Evolutionary conservation across 1,284 basidiomycete genomes (phyloP).

Genomic region (Stygiomarasmius scandens): DNA sequence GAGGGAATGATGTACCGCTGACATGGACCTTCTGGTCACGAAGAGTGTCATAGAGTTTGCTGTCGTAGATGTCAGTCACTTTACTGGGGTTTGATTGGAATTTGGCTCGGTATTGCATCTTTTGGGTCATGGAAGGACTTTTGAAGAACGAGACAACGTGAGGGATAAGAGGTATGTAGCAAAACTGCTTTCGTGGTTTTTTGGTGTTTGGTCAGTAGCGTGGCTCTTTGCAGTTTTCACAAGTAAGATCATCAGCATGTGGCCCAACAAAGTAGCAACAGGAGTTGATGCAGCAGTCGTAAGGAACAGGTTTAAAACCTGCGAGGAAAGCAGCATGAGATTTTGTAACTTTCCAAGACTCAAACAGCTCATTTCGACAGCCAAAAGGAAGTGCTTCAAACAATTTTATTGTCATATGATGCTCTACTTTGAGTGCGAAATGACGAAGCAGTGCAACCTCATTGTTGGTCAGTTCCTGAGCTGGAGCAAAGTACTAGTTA

Average conservation of each 20-base stretch:
- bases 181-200: conserved; percentile 25
- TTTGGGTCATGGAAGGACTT: conserved; percentile 11
- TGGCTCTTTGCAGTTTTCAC: conserved; percentile 32
- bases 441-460: conserved; percentile 2
- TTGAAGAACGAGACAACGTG: conserved; percentile 23
- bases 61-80: conserved; percentile 2
- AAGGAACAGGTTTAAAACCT: conserved; percentile 29
- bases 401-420: conserved; percentile 20
- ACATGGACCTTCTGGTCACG: conserved; percentile 1
- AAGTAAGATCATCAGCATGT: conserved; percentile 17
- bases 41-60: conserved; percentile 13
- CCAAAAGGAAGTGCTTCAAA: conserved; percentile 20
- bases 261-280: conserved; percentile 32
- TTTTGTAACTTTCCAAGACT: conserved; percentile 9
- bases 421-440: conserved; percentile 23
- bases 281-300: conserved; percentile 36
- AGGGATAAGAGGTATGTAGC: conserved; percentile 31
- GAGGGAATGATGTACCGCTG: neutral
- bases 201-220: conserved; percentile 24
- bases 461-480: neutral
- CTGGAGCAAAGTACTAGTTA: too few relatives aligned
- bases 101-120: conserved; percentile 5
- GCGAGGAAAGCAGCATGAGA: conserved; percentile 18
- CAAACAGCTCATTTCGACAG: conserved; percentile 17
- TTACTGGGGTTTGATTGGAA: neutral